phyloP scores from a whole-genome alignment of 2,329 filamentous ascomycete genomes.

The Xylaria sp. region DNA sequence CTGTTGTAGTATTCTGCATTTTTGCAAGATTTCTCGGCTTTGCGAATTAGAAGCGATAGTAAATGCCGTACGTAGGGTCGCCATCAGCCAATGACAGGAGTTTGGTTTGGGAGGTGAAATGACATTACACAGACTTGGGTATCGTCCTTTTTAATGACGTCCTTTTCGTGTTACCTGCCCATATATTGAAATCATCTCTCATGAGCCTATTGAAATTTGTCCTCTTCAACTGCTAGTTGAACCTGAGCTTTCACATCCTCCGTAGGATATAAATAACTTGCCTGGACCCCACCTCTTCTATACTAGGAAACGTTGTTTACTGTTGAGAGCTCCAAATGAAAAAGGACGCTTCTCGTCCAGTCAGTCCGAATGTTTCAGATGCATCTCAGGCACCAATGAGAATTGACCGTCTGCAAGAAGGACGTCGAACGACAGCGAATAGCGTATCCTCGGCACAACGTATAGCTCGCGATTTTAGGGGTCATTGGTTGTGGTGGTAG shows the following conservation, averaged over 20 bases:
- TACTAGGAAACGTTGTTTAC: conserved; percentile 19
- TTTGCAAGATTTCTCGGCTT: not conserved
- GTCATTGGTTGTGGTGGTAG: conserved; percentile 1
- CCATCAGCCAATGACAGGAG: conserved; percentile 1
- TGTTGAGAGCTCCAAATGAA: conserved; percentile 9
- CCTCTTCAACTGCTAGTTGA: not conserved
- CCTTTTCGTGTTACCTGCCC: not conserved
- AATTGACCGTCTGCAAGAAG: not conserved
- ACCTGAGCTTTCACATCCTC: not conserved
- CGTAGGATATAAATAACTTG: not conserved
- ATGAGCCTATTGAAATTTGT: not conserved
- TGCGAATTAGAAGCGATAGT: not conserved
- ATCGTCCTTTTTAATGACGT: not conserved
- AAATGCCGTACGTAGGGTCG: not conserved
- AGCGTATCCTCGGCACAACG: conserved; percentile 11
- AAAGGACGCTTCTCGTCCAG: conserved; percentile 18
- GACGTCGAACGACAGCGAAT: conserved; percentile 11
- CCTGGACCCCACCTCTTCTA: conserved; percentile 6
- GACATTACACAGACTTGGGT: not conserved
- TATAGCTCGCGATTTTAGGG: conserved; percentile 8
- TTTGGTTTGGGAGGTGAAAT: conserved; percentile 15
- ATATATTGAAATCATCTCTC: not conserved
- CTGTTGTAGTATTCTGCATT: not conserved
- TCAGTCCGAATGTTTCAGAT: conserved; percentile 30
- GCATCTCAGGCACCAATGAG: conserved; percentile 25